Evolutionary conservation across 805 yeast genomes (phyloP).

Genomic region (Metschnikowia lachancei): DNA sequence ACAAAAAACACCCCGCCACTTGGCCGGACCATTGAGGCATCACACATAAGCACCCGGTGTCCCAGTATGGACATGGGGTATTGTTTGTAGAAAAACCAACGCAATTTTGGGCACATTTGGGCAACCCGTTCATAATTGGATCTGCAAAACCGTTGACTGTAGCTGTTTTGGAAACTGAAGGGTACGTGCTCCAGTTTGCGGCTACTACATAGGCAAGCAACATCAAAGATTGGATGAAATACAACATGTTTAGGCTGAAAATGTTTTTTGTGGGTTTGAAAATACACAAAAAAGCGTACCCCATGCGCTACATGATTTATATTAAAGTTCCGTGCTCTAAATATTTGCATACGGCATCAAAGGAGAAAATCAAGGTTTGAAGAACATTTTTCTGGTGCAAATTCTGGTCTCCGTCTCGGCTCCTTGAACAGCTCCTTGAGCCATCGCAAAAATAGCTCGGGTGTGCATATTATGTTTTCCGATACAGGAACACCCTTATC

Average conservation of each 20-base stretch:
- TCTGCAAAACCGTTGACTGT: conserved; percentile 50
- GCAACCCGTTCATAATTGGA: conserved; percentile 37
- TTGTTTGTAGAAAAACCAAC: conserved; percentile 35
- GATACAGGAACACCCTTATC: background rate
- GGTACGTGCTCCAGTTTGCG: conserved; percentile 42
- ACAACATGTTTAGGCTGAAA: background rate
- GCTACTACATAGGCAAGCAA: conserved; percentile 23
- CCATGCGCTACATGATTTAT: too few species aligned
- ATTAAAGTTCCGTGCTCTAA: too few species aligned
- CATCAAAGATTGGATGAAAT: conserved; percentile 1
- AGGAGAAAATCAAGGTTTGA: background rate
- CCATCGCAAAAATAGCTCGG: too few species aligned
- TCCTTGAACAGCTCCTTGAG: too few species aligned
- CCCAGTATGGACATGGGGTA: conserved; percentile 55
- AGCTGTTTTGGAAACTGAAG: conserved; percentile 47
- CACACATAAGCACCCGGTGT: conserved; percentile 49
- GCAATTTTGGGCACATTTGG: conserved; percentile 44
- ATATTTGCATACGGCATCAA: background rate
- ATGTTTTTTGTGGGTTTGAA: too few species aligned
- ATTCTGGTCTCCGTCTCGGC: background rate
- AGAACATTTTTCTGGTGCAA: background rate
- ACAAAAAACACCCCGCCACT: conserved; percentile 44
- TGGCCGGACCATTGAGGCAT: conserved; percentile 47
- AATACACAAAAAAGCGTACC: too few species aligned
- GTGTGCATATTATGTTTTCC: too few species aligned